A percentile compares a stretch with the other conserved stretches of the same genome.
Evolutionary conservation across 495 filamentous ascomycete species (phyloP).

Genomic region (Hypoxylon trugodes): DNA sequence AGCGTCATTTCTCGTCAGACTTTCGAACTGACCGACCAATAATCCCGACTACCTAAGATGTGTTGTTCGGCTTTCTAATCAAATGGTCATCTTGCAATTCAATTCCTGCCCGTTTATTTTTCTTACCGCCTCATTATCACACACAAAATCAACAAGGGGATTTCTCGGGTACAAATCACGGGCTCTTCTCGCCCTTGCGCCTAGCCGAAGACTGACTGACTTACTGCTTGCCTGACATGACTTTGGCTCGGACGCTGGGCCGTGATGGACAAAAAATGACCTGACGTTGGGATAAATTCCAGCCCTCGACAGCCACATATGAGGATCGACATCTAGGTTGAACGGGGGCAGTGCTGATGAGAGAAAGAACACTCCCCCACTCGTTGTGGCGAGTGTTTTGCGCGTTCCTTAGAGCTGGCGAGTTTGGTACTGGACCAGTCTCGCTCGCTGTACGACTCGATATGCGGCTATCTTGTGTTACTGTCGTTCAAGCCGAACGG

Average conservation of each 20-base stretch:
- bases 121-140: conserved; percentile 15
- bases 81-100: conserved; percentile 2
- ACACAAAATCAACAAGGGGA: conserved; percentile 14
- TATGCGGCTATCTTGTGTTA: conserved; percentile 35
- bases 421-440: conserved; percentile 11
- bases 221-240: neutral
- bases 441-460: conserved; percentile 30
- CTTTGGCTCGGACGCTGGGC: neutral
- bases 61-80: conserved; percentile 25
- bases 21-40: conserved; percentile 10
- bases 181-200: conserved; percentile 5
- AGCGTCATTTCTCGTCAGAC: conserved; percentile 34
- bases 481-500: conserved; percentile 12
- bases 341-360: conserved; percentile 35
- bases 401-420: conserved; percentile 34
- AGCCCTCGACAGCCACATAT: conserved; percentile 32
- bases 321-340: conserved; percentile 31
- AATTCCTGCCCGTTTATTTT: neutral
- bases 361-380: conserved; percentile 14
- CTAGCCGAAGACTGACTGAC: too few species aligned
- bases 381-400: conserved; percentile 40
- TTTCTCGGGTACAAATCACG: conserved; percentile 11
- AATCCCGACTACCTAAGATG: conserved; percentile 1
- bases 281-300: conserved; percentile 32
- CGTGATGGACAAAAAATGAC: conserved; percentile 3